Percentiles rank a stretch among this genome's conserved stretches.
These are phyloP conservation scores for Trametes pubescens DNA, from an alignment of 1,284 basidiomycete species.

Conservation along the genomic window DNA sequence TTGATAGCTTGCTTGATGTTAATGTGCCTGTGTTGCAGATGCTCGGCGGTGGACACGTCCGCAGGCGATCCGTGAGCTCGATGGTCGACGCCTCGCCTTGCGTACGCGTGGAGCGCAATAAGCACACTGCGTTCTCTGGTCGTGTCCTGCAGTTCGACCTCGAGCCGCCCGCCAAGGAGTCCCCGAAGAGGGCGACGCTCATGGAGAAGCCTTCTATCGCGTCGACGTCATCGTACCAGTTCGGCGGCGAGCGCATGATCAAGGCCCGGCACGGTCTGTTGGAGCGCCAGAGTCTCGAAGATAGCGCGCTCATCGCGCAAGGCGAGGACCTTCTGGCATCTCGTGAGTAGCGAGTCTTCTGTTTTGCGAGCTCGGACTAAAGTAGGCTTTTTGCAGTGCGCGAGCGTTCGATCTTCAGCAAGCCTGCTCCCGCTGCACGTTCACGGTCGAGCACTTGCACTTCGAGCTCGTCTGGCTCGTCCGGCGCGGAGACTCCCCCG, in stretches of 20 bases:
- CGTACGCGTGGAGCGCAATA: constrained; percentile 68
- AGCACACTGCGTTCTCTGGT: constrained; percentile 48
- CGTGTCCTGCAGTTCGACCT: constrained; percentile 43
- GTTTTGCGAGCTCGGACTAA: constrained; percentile 24
- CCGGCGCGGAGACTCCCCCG: constrained; percentile 75
- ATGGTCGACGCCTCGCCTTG: constrained; percentile 77
- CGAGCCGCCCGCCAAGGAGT: constrained; percentile 45
- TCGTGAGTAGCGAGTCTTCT: constrained; percentile 51
- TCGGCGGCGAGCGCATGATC: constrained; percentile 74
- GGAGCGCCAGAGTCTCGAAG: constrained; percentile 72
- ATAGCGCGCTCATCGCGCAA: constrained; percentile 65
- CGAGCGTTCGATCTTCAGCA: constrained; percentile 60
- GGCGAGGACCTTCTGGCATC: constrained; percentile 66
- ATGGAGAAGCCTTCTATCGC: constrained; percentile 68
- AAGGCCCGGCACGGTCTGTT: constrained; percentile 65
- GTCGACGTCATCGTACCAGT: constrained; percentile 65
- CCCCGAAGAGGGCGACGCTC: constrained; percentile 53
- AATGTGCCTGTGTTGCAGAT: constrained; percentile 53
- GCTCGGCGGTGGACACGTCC: constrained; percentile 78
- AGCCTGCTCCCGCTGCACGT: constrained; percentile 59
- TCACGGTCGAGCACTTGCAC: constrained; percentile 75
- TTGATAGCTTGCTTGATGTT: neutral
- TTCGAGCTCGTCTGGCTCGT: constrained; percentile 66
- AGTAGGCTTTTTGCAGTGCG: constrained; percentile 46
- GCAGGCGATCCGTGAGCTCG: constrained; percentile 70